Base-by-base conservation (phyloP, 2,329 filamentous ascomycete genomes). In the Colletotrichum trifolii region DNA sequence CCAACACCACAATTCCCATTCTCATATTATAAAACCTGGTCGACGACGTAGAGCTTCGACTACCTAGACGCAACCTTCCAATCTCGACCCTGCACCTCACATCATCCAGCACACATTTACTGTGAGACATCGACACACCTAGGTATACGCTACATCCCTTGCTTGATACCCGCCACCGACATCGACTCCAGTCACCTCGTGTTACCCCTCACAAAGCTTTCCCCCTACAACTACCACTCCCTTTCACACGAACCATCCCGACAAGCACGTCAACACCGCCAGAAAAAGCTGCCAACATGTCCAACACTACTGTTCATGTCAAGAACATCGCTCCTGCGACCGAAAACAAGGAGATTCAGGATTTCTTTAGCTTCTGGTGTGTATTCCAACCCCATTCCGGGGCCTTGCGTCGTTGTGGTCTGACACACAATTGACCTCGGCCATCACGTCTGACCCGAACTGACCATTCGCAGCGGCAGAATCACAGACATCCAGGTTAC, bases 311-410 rank as follows among this genome's bases (percentile, higher is more conserved):
- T 54, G 93, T 97, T 69, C 83, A 94, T 82, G 94, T 98, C 74
- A 91, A 92, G 82, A 94, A 96, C 83, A 97, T 99, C 81, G 89
- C 92, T 71, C 77, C 84, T 68, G 81, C 90, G 77, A 97, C 95
- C 62, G 89, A 87, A 71, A 94, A 99, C 80, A 91, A 94, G 81
- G 94, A 98, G 81, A 89, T 99, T 73, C 89, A 89, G 75, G 94
- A 97, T 76, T 99, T 99, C 86, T 99, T 99, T 85, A 96, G 91
- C 84, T 98, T 98, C 81, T 91, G 88, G 93, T 95, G 85, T 77
- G 87, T 74, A 34, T 5, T 7, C 1, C 43, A n/a, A 38, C 43
- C 42, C 17, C 52, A 38, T 13, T 17, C 34, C 33, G 38, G 2
- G 25, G 25, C 25, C 25, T 25, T 25, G 25, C 25, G 25, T 25